phyloP scores from a whole-genome alignment of 2,329 filamentous ascomycete species.

The Calonectria multiphialidica region DNA sequence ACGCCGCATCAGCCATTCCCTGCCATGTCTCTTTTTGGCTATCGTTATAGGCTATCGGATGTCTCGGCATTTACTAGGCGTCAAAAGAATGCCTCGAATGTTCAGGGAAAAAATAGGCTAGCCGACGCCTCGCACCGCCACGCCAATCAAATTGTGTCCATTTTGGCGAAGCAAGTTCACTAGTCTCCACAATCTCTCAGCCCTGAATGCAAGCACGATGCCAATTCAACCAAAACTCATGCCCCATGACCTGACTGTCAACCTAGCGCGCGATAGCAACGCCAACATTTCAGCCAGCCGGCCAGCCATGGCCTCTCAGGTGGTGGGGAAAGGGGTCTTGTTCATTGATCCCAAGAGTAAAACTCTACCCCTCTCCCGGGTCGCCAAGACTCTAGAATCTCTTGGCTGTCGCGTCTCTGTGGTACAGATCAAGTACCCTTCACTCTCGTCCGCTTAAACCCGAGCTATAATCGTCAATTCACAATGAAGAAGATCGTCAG shows the following conservation, averaged over 20 bases:
- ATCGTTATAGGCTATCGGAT: background rate
- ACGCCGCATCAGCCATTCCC: too few species aligned
- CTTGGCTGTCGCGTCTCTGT: background rate
- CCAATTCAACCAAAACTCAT: background rate
- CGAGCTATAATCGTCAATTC: too few species aligned
- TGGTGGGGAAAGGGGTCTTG: background rate
- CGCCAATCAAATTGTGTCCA: background rate
- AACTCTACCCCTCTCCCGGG: background rate
- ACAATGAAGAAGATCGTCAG: slow-evolving; percentile 1
- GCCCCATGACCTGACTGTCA: background rate
- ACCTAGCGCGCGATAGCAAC: background rate
- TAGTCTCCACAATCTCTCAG: background rate
- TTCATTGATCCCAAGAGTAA: background rate
- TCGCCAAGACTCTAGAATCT: background rate
- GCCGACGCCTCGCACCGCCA: background rate
- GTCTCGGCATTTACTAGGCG: background rate
- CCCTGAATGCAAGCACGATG: background rate
- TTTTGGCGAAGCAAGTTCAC: background rate
- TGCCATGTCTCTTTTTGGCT: too few species aligned
- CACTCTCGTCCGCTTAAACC: background rate
- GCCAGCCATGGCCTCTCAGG: background rate
- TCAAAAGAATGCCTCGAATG: background rate
- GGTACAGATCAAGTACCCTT: background rate
- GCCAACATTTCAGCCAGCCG: too few species aligned
- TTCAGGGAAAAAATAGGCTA: background rate